Conservation (phyloP, 371 early-diverging fungal genomes). For the Haplosporangium sp. region DNA sequence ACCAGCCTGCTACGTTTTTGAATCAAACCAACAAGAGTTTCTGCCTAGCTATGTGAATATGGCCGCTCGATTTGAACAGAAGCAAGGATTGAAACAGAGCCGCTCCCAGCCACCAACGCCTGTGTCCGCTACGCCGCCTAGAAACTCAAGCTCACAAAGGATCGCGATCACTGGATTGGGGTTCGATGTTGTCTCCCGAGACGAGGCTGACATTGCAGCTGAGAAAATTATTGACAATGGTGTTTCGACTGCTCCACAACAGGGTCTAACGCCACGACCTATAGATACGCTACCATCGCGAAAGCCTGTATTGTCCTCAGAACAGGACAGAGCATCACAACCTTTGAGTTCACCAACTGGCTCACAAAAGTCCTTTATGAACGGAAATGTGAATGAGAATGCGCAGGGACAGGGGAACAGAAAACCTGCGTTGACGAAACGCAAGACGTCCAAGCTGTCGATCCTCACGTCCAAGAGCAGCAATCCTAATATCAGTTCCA, state of each 20-base stretch:
- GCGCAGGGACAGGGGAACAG: neutral
- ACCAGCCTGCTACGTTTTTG: conserved; percentile 38
- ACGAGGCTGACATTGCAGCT: conserved; percentile 8
- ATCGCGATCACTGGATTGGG: conserved; percentile 13
- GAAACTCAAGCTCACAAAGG: neutral
- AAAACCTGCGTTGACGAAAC: conserved; percentile 14
- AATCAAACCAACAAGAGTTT: conserved; percentile 27
- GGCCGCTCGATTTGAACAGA: conserved; percentile 33
- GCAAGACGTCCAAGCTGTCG: conserved; percentile 18
- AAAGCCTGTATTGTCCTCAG: neutral
- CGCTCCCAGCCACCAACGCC: neutral
- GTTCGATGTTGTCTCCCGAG: neutral
- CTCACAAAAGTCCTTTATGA: neutral
- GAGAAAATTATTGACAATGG: neutral
- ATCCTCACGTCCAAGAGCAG: conserved; percentile 8
- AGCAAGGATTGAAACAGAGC: conserved; percentile 4
- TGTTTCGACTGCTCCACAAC: neutral
- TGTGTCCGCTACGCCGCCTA: neutral
- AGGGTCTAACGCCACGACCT: neutral
- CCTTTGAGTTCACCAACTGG: neutral
- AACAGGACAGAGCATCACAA: too few relatives aligned
- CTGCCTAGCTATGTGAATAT: conserved; percentile 34
- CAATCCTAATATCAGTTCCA: too few relatives aligned
- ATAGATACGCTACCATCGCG: neutral
- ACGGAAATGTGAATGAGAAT: neutral